phyloP scores from a whole-genome alignment of 2,329 filamentous ascomycete genomes.

The Aureobasidium lini region DNA sequence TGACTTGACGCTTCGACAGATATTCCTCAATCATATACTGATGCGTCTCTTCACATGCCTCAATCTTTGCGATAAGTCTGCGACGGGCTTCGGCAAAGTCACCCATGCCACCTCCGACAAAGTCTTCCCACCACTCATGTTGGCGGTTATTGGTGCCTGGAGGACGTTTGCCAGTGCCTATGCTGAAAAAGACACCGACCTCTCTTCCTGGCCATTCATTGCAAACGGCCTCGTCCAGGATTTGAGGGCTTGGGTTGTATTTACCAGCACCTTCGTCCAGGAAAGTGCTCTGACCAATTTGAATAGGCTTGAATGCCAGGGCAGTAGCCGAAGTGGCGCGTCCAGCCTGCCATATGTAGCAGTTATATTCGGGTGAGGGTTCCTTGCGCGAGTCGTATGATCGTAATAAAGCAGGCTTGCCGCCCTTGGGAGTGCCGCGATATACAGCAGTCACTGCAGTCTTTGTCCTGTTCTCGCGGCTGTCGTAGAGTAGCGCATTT shows the following conservation, averaged over 20 bases:
- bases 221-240: slow-evolving; percentile 80
- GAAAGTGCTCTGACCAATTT: slow-evolving; percentile 87
- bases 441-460: slow-evolving; percentile 88
- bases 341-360: slow-evolving; percentile 94
- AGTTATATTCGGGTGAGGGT: slow-evolving; percentile 78
- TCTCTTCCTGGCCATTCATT: slow-evolving; percentile 96
- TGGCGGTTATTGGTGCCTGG: slow-evolving; percentile 60
- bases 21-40: slow-evolving; percentile 76
- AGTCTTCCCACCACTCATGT: slow-evolving; percentile 87
- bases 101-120: slow-evolving; percentile 62
- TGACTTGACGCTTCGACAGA: slow-evolving; percentile 53
- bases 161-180: slow-evolving; percentile 85
- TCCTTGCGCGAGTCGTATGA: slow-evolving; percentile 95
- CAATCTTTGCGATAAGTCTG: slow-evolving; percentile 82
- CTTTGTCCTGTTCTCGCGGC: slow-evolving; percentile 66
- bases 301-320: slow-evolving; percentile 90
- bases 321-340: slow-evolving; percentile 88
- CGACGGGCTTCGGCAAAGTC: slow-evolving; percentile 86
- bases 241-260: slow-evolving; percentile 79
- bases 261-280: slow-evolving; percentile 86
- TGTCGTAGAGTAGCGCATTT: slow-evolving; percentile 81
- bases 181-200: slow-evolving; percentile 82
- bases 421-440: slow-evolving; percentile 65
- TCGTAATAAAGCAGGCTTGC: slow-evolving; percentile 63
- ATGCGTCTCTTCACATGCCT: slow-evolving; percentile 88